Percentiles rank a stretch among this genome's conserved stretches.
phyloP scores from a whole-genome alignment of 140 eudicot species.

The Cichorium intybus region DNA sequence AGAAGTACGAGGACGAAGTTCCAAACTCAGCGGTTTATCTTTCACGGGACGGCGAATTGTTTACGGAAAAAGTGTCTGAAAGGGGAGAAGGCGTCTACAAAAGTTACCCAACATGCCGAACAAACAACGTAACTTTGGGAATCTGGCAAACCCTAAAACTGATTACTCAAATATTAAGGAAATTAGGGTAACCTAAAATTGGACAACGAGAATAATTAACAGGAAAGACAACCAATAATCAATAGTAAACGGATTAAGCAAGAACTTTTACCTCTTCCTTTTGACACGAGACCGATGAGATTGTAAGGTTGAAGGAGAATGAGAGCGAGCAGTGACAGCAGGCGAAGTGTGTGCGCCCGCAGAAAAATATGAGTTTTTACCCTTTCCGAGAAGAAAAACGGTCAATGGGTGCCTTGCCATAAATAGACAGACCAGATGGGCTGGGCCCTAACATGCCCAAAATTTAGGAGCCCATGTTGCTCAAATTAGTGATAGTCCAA shows the following conservation, averaged over 20 bases:
- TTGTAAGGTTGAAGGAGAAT: constrained; percentile 8
- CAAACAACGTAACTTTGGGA: neutral
- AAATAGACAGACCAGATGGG: neutral
- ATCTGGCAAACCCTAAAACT: constrained; percentile 12
- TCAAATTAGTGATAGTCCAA: no score
- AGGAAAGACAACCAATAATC: constrained; percentile 4
- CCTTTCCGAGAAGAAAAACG: constrained; percentile 1
- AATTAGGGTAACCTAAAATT: constrained; percentile 26
- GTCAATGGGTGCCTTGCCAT: constrained; percentile 9
- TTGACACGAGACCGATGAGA: constrained; percentile 5
- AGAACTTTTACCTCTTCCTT: constrained; percentile 9
- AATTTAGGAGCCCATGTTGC: neutral
- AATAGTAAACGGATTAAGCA: neutral
- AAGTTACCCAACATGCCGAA: constrained; percentile 2
- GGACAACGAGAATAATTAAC: neutral
- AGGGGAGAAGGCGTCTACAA: neutral
- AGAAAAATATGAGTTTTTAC: constrained; percentile 17
- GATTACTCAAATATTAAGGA: constrained; percentile 7
- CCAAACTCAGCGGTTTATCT: neutral
- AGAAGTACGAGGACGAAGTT: neutral
- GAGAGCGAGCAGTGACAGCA: constrained; percentile 23
- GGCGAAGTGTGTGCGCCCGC: constrained; percentile 15
- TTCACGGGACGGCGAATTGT: neutral
- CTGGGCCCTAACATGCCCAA: constrained; percentile 11
- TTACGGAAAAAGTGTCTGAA: neutral